Base-by-base conservation (phyloP, 305 asterid species). In the Solanum hybrid region DNA sequence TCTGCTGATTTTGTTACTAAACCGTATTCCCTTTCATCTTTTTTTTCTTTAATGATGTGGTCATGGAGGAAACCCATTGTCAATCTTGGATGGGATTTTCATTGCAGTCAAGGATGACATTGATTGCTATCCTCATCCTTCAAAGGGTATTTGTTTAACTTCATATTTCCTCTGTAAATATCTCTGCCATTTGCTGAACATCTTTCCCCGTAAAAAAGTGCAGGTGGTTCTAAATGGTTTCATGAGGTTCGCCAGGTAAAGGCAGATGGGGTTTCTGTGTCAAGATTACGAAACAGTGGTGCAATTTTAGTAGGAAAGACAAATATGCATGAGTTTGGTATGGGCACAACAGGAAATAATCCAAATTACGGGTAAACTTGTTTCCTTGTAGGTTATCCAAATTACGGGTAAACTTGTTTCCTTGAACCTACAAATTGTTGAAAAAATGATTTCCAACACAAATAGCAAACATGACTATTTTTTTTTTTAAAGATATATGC, bases 41-140 rank as follows among this genome's bases (percentile, higher is more conserved):
- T 57, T 86, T 61, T 20, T 88, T 88, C 20, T 51, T 20, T 51
- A 31, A 33, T 61, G 74, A 51, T 84, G 86, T 73, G 92, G 69
- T 88, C 80, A 67, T 91, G 95, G 94, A 97, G 99, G 98, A 88
- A 93, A 89, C 89, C 96, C 98, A 14, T 67, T 96, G 86, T 95
- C 98, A 18, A 75, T 94, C 89, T 95, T 97, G 90, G 99, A 97
- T 95, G 99, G 99, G 85, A 93, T 93, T 87, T 95, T 97, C 92
- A 92, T 96, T 87, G 99, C 99, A 86, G 93, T 97, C 89, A 97
- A 97, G 94, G 99, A 97, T 92, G 99, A 96, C 91, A 97, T 97
- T 79, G 99, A 96, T 92, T 96, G 98, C 93, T 90, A 75, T 89
- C 99, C 98, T 92, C 94, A 96, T 93, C 99, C 98, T 46, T 93